Evolutionary conservation across 345 rosid species (phyloP).

Genomic region (Populus simonii): DNA sequence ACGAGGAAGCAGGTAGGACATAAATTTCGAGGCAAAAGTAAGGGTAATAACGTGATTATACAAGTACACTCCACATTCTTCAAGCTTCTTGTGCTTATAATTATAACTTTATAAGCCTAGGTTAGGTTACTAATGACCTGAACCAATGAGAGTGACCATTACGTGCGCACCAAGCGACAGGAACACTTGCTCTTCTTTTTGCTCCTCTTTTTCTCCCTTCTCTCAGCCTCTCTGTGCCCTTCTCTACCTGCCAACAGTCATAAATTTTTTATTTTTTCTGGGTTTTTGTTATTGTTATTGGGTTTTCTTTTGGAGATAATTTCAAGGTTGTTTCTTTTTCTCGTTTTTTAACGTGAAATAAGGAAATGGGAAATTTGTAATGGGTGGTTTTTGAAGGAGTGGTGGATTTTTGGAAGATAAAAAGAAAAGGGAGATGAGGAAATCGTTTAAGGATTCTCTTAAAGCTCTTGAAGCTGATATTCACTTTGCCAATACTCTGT

Average conservation of each 20-base stretch:
- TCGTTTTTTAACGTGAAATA: neutral
- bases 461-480: constrained; percentile 99
- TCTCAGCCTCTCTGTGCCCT: neutral
- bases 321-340: constrained; percentile 3
- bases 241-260: neutral
- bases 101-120: neutral
- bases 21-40: neutral
- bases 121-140: neutral
- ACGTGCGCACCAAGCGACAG: constrained; percentile 79
- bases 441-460: constrained; percentile 90
- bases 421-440: constrained; percentile 53
- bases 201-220: neutral
- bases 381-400: constrained; percentile 12
- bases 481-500: constrained; percentile 95
- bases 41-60: constrained; percentile 31
- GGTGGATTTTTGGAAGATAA: constrained; percentile 20
- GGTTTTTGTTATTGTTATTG: neutral
- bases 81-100: neutral
- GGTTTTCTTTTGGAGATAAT: neutral
- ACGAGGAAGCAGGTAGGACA: neutral
- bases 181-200: constrained; percentile 6
- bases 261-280: neutral
- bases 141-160: constrained; percentile 16
- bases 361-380: neutral
- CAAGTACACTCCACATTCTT: neutral